phyloP scores from a whole-genome alignment of 179 eudicot species.

The Corrigiola litoralis region DNA sequence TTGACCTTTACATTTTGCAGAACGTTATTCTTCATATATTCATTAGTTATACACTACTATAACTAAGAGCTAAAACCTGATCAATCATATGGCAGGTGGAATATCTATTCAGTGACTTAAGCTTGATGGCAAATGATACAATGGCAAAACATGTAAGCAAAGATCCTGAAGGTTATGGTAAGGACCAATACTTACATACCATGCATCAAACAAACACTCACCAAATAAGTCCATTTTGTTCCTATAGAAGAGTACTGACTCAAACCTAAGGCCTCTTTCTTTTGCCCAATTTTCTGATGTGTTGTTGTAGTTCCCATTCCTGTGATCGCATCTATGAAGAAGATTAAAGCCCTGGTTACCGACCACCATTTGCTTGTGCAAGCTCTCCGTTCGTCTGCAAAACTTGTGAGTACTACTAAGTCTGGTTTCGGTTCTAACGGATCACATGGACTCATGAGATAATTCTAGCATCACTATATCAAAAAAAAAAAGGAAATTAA shows the following conservation, averaged over 20 bases:
- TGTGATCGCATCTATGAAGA: slow-evolving; percentile 75
- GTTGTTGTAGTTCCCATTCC: slow-evolving; percentile 65
- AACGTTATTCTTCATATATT: too few species aligned
- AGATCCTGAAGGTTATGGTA: slow-evolving; percentile 92
- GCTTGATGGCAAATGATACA: slow-evolving; percentile 85
- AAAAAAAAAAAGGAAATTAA: too few species aligned
- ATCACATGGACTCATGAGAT: too few species aligned
- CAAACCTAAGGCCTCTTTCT: not conserved
- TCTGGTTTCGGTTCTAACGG: too few species aligned
- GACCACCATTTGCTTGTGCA: slow-evolving; percentile 63
- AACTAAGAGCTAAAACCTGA: not conserved
- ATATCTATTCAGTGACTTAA: slow-evolving; percentile 85
- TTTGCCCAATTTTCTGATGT: not conserved
- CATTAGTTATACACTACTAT: too few species aligned
- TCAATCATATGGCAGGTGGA: slow-evolving; percentile 52
- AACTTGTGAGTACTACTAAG: slow-evolving; percentile 51
- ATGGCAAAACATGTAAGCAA: slow-evolving; percentile 68
- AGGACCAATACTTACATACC: slow-evolving; percentile 9
- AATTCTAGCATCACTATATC: too few species aligned
- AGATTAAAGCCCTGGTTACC: slow-evolving; percentile 58
- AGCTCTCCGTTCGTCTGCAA: slow-evolving; percentile 66
- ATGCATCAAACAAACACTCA: not conserved
- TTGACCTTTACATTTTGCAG: too few species aligned
- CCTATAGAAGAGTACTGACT: not conserved
- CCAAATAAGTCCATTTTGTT: not conserved